These are phyloP conservation scores for Pseudogymnoascus sp. DNA, from an alignment of 2,329 filamentous ascomycete species.

Conservation along the genomic window DNA sequence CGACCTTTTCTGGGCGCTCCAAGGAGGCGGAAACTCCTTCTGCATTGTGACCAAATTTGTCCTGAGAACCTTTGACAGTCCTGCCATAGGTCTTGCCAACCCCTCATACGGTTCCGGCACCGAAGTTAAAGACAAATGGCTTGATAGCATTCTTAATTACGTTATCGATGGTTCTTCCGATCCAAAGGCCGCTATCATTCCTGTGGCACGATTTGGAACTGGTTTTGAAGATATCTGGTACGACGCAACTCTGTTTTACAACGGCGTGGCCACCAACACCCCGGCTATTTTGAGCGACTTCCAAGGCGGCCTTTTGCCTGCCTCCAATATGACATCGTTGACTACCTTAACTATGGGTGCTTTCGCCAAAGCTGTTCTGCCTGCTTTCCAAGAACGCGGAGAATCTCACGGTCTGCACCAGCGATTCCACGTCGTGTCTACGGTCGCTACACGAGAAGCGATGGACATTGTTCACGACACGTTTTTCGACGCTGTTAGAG, in stretches of 20 bases:
- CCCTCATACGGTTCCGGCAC: conserved; percentile 10
- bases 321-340: conserved; percentile 11
- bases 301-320: conserved; percentile 15
- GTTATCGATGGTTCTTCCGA: conserved; percentile 11
- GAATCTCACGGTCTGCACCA: conserved; percentile 13
- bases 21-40: conserved; percentile 29
- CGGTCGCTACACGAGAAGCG: conserved; percentile 11
- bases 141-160: conserved; percentile 14
- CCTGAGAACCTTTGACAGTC: conserved; percentile 10
- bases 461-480: conserved; percentile 17
- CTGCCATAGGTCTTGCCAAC: conserved; percentile 11
- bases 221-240: conserved; percentile 11
- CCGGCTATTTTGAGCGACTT: conserved; percentile 15
- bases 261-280: conserved; percentile 6
- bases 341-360: conserved; percentile 9
- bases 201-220: conserved; percentile 9
- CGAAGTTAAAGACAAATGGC: conserved; percentile 11
- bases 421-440: conserved; percentile 15
- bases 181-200: conserved; percentile 15
- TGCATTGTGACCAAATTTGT: conserved; percentile 29
- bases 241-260: conserved; percentile 15
- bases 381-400: conserved; percentile 12
- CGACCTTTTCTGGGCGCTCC: conserved; percentile 31
- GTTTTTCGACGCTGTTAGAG: conserved; percentile 14
- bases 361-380: conserved; percentile 11